phyloP scores from a whole-genome alignment of 257 asterid species.

The Phtheirospermum japonicum region DNA sequence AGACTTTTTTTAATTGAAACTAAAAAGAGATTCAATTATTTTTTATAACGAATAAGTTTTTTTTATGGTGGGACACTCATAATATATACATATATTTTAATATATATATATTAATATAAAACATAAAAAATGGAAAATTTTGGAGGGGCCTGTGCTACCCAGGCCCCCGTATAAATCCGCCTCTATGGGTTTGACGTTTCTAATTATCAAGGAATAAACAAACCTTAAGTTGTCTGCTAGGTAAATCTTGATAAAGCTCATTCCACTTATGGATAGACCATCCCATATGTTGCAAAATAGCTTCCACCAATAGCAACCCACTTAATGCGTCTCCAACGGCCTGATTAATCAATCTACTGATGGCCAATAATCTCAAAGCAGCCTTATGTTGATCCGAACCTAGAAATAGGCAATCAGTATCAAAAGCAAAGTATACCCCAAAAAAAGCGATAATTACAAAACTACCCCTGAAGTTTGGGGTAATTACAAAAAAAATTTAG shows the following conservation, averaged over 20 bases:
- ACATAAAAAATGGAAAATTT: no score
- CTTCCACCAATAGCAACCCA: conserved; percentile 86
- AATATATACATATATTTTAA: no score
- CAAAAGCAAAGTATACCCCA: conserved; percentile 4
- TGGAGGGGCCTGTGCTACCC: no score
- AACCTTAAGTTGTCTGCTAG: conserved; percentile 96
- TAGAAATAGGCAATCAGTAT: conserved; percentile 32
- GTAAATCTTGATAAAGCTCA: conserved; percentile 80
- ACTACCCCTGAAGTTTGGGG: background rate
- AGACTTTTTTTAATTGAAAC: no score
- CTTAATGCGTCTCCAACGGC: conserved; percentile 94
- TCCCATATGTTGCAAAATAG: conserved; percentile 58
- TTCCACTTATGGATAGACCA: conserved; percentile 86
- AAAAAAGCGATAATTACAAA: background rate
- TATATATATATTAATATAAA: no score
- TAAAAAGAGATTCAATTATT: no score
- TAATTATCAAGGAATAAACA: conserved; percentile 17
- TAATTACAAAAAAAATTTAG: no score
- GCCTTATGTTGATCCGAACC: conserved; percentile 75
- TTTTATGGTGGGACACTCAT: no score
- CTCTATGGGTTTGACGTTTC: background rate
- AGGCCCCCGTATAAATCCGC: no score
- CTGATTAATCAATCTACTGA: conserved; percentile 80
- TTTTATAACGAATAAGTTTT: no score
- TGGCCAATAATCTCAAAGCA: conserved; percentile 76